Conservation (phyloP, 495 filamentous ascomycete species). For the Coniosporium apollinis region DNA sequence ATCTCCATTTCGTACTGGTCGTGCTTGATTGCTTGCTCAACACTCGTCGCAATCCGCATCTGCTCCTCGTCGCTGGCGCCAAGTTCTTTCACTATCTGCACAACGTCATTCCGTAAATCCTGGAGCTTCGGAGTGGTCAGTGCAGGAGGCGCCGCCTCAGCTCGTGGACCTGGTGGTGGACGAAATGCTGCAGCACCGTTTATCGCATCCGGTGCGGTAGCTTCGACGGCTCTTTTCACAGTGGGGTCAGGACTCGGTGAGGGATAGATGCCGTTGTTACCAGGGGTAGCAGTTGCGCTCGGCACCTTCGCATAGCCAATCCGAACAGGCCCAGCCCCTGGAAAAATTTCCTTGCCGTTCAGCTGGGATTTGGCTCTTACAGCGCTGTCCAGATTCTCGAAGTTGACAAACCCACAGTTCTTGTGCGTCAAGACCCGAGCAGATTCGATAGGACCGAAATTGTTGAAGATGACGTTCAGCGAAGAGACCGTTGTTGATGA, state of each 20-base stretch:
- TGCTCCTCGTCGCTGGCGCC: slow-evolving; percentile 72
- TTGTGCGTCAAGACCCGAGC: slow-evolving; percentile 93
- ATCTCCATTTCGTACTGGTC: slow-evolving; percentile 65
- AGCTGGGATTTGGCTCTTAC: slow-evolving; percentile 70
- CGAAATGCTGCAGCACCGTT: slow-evolving; percentile 23
- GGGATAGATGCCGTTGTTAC: slow-evolving; percentile 65
- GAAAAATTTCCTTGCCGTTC: slow-evolving; percentile 97
- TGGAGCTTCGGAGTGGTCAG: slow-evolving; percentile 44
- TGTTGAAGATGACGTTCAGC: slow-evolving; percentile 77
- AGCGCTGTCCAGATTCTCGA: slow-evolving; percentile 75
- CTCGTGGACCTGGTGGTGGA: slow-evolving; percentile 24
- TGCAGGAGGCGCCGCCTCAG: slow-evolving; percentile 27
- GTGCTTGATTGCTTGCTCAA: slow-evolving; percentile 61
- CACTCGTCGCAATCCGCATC: slow-evolving; percentile 49
- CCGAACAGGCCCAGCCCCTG: slow-evolving; percentile 80
- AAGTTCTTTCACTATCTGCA: slow-evolving; percentile 75
- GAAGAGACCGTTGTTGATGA: slow-evolving; percentile 91
- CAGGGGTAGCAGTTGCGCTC: slow-evolving; percentile 70
- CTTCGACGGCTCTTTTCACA: slow-evolving; percentile 34
- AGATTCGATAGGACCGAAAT: slow-evolving; percentile 80
- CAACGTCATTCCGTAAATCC: slow-evolving; percentile 66
- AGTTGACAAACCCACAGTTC: slow-evolving; percentile 98
- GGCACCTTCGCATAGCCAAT: slow-evolving; percentile 97
- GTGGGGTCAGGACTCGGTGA: slow-evolving; percentile 88
- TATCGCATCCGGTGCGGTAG: slow-evolving; percentile 11